phyloP scores from a whole-genome alignment of 2,329 filamentous ascomycete genomes.

The Ilyonectria mors-panacis region DNA sequence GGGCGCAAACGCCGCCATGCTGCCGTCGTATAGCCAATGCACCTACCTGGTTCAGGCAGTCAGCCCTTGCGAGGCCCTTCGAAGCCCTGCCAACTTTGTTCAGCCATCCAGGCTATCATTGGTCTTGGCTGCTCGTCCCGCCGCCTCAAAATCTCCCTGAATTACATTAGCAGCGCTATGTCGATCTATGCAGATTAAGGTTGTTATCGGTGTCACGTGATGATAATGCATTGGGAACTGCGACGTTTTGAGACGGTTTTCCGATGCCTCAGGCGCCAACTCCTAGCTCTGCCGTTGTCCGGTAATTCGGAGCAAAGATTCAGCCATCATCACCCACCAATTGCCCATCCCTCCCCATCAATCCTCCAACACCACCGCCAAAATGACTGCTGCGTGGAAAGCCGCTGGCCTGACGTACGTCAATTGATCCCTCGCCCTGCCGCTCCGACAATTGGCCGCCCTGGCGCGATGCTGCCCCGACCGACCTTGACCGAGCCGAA shows the following conservation, averaged over 20 bases:
- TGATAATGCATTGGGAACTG: neutral
- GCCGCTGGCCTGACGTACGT: constrained; percentile 95
- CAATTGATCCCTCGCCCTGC: constrained; percentile 47
- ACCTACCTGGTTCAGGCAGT: constrained; percentile 2
- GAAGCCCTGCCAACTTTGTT: constrained; percentile 35
- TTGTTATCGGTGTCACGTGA: constrained; percentile 34
- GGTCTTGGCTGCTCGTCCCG: constrained; percentile 44
- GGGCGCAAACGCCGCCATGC: constrained; percentile 35
- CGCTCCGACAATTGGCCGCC: constrained; percentile 35
- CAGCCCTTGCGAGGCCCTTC: constrained; percentile 16
- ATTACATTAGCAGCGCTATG: neutral
- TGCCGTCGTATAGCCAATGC: constrained; percentile 27
- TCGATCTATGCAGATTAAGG: constrained; percentile 7
- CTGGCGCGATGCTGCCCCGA: constrained; percentile 14
- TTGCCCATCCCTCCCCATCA: constrained; percentile 47
- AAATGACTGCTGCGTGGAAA: constrained; percentile 99
- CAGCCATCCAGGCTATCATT: constrained; percentile 35
- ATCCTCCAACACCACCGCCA: constrained; percentile 65
- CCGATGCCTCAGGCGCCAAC: constrained; percentile 52
- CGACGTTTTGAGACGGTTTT: neutral
- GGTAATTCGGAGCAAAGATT: constrained; percentile 55
- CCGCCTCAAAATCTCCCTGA: constrained; percentile 17
- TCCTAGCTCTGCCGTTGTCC: constrained; percentile 44
- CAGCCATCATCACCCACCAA: constrained; percentile 54
- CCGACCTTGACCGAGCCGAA: constrained; percentile 40